Conservation (phyloP, 2,329 filamentous ascomycete species). For the Malbranchea zuffiana region DNA sequence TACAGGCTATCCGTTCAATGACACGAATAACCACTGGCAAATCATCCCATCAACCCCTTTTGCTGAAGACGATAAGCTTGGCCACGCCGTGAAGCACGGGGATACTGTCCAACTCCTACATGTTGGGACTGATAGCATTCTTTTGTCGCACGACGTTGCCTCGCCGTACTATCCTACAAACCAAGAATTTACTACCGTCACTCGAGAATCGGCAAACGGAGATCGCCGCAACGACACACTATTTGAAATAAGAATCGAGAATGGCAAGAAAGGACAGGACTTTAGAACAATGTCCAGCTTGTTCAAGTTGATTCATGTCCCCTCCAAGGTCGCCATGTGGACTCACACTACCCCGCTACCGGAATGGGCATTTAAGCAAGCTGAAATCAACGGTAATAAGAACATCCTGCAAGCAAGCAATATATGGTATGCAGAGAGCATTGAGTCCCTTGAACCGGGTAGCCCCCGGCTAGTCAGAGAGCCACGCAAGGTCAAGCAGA, state of each 20-base stretch:
- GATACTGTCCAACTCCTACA: slow-evolving; percentile 81
- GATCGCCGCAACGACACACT: slow-evolving; percentile 76
- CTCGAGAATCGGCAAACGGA: slow-evolving; percentile 59
- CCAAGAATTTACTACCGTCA: slow-evolving; percentile 89
- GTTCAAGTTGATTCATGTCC: slow-evolving; percentile 91
- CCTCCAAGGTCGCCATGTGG: slow-evolving; percentile 98
- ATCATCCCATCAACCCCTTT: slow-evolving; percentile 57
- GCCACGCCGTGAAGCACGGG: slow-evolving; percentile 64
- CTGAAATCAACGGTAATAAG: slow-evolving; percentile 99
- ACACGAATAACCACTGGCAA: slow-evolving; percentile 98
- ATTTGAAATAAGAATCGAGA: slow-evolving; percentile 85
- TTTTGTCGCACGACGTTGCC: slow-evolving; percentile 91
- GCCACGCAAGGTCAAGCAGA: slow-evolving; percentile 63
- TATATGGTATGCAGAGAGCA: slow-evolving; percentile 86
- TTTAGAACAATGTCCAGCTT: slow-evolving; percentile 86
- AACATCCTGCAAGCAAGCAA: slow-evolving; percentile 82
- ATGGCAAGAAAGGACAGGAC: slow-evolving; percentile 66
- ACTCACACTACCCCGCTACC: slow-evolving; percentile 91
- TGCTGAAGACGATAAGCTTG: slow-evolving; percentile 45
- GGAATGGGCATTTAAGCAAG: slow-evolving; percentile 94
- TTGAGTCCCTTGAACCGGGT: slow-evolving; percentile 64
- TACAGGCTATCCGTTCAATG: slow-evolving; percentile 94
- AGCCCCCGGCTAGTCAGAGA: slow-evolving; percentile 64
- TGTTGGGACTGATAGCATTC: slow-evolving; percentile 69
- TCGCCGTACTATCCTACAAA: slow-evolving; percentile 95